Base-by-base conservation (phyloP, 2,329 filamentous ascomycete genomes). In the Diaporthe vaccinii region DNA sequence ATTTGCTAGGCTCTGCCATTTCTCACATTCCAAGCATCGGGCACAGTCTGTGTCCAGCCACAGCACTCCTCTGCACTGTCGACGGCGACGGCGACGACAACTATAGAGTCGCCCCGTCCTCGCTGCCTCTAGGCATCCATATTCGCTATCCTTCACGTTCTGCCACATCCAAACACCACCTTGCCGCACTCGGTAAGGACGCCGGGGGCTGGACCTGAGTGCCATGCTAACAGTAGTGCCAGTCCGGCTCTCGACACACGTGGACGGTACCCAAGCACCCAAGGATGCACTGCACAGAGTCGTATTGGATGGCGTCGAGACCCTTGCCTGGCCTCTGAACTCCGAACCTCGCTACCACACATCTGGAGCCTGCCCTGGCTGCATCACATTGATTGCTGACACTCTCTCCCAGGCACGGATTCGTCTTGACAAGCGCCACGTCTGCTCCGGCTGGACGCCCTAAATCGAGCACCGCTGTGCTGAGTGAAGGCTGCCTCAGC, bases 361-460 rank as follows among this genome's bases (percentile, higher is more conserved):
- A 55, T 41, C 28, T 69, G 65, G 65, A 41, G 65, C 65, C n/a
- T 55, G 49, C 65, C 34, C 65, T 69, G 34, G 58, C 58, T 73
- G 65, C 65, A 28, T 55, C 65, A 53, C 49, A 69, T 69, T 69
- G 65, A 69, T 69, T 69, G 65, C 65, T 55, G 65, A 69, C 65
- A 69, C 49, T 28, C 17, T 55, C 65, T 55, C 49, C 49, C 28
- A 34, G 39, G 34, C 62, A 49, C 65, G 65, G 34, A 41, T 55
- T 69, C 36, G 34, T 55, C 65, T 41, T 69, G 65, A 69, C 65
- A 69, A 69, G 65, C 65, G 65, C 65, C 65, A 69, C 65, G 31
- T 55, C 49, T 55, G 14, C 22, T 14, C 65, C 65, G 65, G 46
- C 65, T 69, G 65, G 31, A 55, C 31, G 49, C 46, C 65, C 65